Evolutionary conservation across 176 grass and related monocot genomes (phyloP).

Genomic region (Avena eriantha): DNA sequence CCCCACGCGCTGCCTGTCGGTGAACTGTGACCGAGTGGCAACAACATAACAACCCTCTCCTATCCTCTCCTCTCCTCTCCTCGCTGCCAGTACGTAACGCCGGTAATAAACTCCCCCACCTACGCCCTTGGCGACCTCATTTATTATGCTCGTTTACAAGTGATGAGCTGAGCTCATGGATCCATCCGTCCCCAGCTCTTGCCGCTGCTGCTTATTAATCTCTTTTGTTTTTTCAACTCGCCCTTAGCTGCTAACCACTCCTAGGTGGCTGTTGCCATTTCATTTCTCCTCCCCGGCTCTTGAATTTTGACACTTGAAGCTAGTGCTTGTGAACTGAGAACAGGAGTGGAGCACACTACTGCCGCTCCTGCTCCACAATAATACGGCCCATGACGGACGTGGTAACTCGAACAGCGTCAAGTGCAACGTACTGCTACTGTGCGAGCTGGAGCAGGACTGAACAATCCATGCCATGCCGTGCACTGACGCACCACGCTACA

Average conservation of each 20-base stretch:
- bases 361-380: neutral
- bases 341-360: neutral
- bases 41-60: constrained; percentile 47
- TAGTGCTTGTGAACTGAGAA: neutral
- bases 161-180: neutral
- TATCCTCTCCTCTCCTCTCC: neutral
- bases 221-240: neutral
- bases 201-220: neutral
- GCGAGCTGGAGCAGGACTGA: neutral
- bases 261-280: no score
- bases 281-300: no score
- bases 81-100: constrained; percentile 44
- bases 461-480: neutral
- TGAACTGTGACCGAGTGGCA: constrained; percentile 44
- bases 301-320: neutral
- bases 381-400: constrained; percentile 2
- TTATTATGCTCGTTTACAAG: constrained; percentile 8
- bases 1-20: constrained; percentile 62
- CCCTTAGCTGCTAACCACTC: neutral
- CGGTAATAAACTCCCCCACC: constrained; percentile 84
- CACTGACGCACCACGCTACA: neutral
- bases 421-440: neutral
- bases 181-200: constrained; percentile 29
- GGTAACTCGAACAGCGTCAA: constrained; percentile 28
- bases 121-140: constrained; percentile 62